These are phyloP conservation scores for Testicularia cyperi DNA, from an alignment of 1,284 basidiomycete species.

Conservation along the genomic window DNA sequence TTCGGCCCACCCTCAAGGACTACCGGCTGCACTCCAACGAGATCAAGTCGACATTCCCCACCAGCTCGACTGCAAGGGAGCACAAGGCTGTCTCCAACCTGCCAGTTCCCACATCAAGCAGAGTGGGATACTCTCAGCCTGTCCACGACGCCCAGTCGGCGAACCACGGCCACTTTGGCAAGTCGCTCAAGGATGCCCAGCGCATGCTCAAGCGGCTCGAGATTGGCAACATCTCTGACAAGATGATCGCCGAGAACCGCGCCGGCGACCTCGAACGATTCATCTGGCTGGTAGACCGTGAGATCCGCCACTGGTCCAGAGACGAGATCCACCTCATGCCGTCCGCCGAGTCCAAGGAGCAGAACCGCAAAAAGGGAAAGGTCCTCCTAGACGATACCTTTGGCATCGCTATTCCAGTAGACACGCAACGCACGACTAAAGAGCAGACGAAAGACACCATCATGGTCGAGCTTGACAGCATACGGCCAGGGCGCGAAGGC, in stretches of 20 bases:
- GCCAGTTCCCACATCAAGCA: conserved; percentile 5
- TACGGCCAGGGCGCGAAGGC: background rate
- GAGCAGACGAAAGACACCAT: background rate
- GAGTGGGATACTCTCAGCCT: conserved; percentile 9
- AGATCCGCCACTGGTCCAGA: conserved; percentile 29
- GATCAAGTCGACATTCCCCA: conserved; percentile 37
- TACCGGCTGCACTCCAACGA: conserved; percentile 37
- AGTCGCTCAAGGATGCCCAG: conserved; percentile 42
- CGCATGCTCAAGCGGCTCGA: conserved; percentile 27
- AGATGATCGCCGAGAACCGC: conserved; percentile 5
- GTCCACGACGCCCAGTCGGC: conserved; percentile 19
- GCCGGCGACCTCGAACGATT: conserved; percentile 35
- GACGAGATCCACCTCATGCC: conserved; percentile 26
- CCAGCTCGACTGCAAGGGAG: background rate
- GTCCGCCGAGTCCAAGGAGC: background rate
- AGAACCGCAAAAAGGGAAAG: conserved; percentile 2
- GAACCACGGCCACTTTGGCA: conserved; percentile 41
- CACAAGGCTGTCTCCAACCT: background rate
- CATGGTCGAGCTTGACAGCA: conserved; percentile 9
- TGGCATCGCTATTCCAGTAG: no score
- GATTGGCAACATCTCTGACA: conserved; percentile 12
- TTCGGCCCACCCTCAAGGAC: conserved; percentile 37
- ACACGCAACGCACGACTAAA: no score
- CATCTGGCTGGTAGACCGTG: conserved; percentile 31
- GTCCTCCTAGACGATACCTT: conserved; percentile 11